These are phyloP conservation scores for Acanthamoeba sp. DNA, from an alignment of 208 protist species.

Conservation along the genomic window DNA sequence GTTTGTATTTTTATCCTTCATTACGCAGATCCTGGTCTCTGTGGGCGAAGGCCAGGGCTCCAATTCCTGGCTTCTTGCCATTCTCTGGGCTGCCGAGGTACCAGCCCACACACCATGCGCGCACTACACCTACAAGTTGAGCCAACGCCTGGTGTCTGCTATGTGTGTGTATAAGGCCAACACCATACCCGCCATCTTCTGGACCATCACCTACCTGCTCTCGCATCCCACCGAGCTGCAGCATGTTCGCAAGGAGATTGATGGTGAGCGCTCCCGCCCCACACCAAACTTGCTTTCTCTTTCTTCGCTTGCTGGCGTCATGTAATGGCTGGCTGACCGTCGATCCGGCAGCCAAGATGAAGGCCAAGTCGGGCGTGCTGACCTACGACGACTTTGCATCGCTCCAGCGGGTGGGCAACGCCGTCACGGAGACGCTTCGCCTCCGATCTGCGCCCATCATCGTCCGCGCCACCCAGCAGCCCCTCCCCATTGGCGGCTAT, in stretches of 20 bases:
- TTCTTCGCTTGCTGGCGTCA: neutral
- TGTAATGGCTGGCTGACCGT: neutral
- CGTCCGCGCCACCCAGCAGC: slow-evolving; percentile 51
- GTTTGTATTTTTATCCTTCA: neutral
- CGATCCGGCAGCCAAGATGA: neutral
- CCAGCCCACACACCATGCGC: neutral
- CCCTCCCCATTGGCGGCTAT: slow-evolving; percentile 10
- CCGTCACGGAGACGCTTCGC: slow-evolving; percentile 43
- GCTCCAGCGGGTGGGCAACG: slow-evolving; percentile 3
- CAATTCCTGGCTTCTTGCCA: slow-evolving; percentile 54
- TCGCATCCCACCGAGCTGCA: neutral
- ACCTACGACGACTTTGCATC: slow-evolving; percentile 54
- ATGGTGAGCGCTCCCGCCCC: too few relatives aligned
- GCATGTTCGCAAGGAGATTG: slow-evolving; percentile 8
- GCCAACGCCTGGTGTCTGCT: neutral
- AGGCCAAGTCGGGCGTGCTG: neutral
- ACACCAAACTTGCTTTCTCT: neutral
- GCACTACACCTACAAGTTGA: neutral
- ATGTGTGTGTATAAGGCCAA: neutral
- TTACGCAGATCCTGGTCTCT: neutral
- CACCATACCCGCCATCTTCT: slow-evolving; percentile 62
- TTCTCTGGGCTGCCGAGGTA: slow-evolving; percentile 38
- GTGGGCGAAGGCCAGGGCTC: neutral
- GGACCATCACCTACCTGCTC: slow-evolving; percentile 59
- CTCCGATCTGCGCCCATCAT: slow-evolving; percentile 48